Percentiles rank a stretch among this genome's conserved stretches.
Evolutionary conservation across 345 rosid species (phyloP).

Genomic region (Stellera chamaejasme): DNA sequence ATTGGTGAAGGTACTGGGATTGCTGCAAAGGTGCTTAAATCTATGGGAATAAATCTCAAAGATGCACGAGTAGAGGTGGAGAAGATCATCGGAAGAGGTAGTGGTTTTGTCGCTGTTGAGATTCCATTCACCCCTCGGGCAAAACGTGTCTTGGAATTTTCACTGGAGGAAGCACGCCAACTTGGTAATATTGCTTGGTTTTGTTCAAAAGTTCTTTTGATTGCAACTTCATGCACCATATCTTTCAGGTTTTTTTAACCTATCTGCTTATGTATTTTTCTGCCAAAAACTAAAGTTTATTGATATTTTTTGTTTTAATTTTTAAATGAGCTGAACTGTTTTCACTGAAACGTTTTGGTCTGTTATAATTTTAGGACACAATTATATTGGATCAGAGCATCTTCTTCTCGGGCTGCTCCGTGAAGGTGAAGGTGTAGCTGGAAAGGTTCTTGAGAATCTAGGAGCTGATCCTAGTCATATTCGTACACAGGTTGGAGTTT

Average conservation of each 20-base stretch:
- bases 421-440: slow-evolving; percentile 99
- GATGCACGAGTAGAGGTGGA: slow-evolving; percentile 97
- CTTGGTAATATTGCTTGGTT: slow-evolving; percentile 40
- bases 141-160: slow-evolving; percentile 87
- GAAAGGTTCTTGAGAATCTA: slow-evolving; percentile 93
- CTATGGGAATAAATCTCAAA: slow-evolving; percentile 94
- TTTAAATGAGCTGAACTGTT: background rate
- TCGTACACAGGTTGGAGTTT: slow-evolving; percentile 74
- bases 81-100: slow-evolving; percentile 92
- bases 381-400: slow-evolving; percentile 98
- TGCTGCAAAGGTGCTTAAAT: slow-evolving; percentile 92
- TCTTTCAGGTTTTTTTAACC: background rate
- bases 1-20: slow-evolving; percentile 96
- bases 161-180: slow-evolving; percentile 91
- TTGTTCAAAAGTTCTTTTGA: background rate
- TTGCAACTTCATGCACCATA: background rate
- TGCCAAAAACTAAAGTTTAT: too few species aligned
- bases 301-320: too few species aligned
- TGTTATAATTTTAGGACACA: slow-evolving; percentile 59
- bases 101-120: slow-evolving; percentile 94
- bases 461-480: slow-evolving; percentile 91
- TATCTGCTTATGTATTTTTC: too few species aligned
- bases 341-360: slow-evolving; percentile 1
- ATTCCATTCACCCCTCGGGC: slow-evolving; percentile 99
- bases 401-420: slow-evolving; percentile 92